Base-by-base conservation (phyloP, 2,329 filamentous ascomycete species). In the Didymella glomerata region DNA sequence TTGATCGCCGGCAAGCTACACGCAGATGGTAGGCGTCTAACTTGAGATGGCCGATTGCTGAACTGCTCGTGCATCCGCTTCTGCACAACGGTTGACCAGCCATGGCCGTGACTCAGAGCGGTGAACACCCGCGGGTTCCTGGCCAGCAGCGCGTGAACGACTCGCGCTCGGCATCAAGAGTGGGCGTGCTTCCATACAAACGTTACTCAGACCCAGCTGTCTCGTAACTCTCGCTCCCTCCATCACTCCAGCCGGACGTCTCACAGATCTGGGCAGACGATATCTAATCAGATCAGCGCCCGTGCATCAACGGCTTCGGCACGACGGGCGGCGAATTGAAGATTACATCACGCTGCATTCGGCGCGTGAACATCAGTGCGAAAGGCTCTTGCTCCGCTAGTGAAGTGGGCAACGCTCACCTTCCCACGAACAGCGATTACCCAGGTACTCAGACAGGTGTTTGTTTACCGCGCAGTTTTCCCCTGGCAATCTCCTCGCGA, bases 31-130 rank as follows among this genome's bases (percentile, higher is more conserved):
- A 50, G 38, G 46, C 38, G 25, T 47, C 56, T 59, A 59, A 54
- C 56, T 54, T 42, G 32, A 59, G 22, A 47, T 42, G 56, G 56
- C 32, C 46, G 50, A 27, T 42, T 59, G 47, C 54, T 61, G 57
- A 36, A 56, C 42, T 36, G 54, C 57, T 55, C 54, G 57, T 63
- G 61, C 57, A 54, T 48, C 38, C 38, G 41, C 45, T 18, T 45
- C 41, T 57, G 61, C 49, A 54, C 54, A 50, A 54, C 61, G 38
- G 42, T 60, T 41, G 40, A 41, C 50, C 28, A 40, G 40, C 41
- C 28, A 49, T 42, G 50, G 36, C 16, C 54, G 63, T 64, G 63
- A 65, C 61, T 61, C 61, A 62, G 60, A 64, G 63, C 65, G 65
- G 65, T 68, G 63, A 63, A 54, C 30, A 27, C 25, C 13, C 59